Evolutionary conservation across 2,329 filamentous ascomycete species (phyloP), one percentile per base, ranked within the genome.

Genomic region (Neurospora sp.): DNA sequence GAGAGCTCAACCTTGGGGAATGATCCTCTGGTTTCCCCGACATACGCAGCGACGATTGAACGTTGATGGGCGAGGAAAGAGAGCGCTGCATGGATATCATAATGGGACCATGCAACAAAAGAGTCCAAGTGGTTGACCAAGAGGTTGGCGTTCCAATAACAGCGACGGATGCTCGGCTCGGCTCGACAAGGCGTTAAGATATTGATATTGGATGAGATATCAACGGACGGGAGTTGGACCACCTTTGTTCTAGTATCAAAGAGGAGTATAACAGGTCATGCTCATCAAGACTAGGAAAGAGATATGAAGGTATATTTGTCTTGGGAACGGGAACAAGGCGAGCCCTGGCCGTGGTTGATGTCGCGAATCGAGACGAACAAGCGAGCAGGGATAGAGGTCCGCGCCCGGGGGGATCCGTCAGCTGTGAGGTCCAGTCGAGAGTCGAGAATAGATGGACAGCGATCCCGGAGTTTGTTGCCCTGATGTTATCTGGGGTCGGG

Each of bases 31-130:
- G 42, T 70, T 67, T 43, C 68, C 70, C 71, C 74, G 73, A 90
- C 88, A 79, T 89, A 90, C 88, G 84, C 77, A 84, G 82, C 79
- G 86, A 85, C 74, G 85, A 82, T 76, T 84, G 83, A 74, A 84
- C 82, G 81, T 84, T 84, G 80, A 87, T 86, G 76, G 87, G 85
- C 79, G 88, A 89, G 74, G 88, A 89, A 73, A 86, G 82, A 73
- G 86, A 88, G 76, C 85, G 85, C 81, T 88, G 85, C 86, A 88
- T 87, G 80, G 86, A 85, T 78, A 86, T 85, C 84, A 88, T 87
- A 80, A 78, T 85, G 83, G 80, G 79, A 79, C 81, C 82, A 84
- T 84, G 77, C 77, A 78, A 76, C 73, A 69, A 19, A 73, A 73
- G 39, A 66, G 75, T 70, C 72, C 71, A 68, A 72, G 74, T 71